Base-by-base conservation (phyloP, 768 basidiomycete species). In the Mrakia blollopis region DNA sequence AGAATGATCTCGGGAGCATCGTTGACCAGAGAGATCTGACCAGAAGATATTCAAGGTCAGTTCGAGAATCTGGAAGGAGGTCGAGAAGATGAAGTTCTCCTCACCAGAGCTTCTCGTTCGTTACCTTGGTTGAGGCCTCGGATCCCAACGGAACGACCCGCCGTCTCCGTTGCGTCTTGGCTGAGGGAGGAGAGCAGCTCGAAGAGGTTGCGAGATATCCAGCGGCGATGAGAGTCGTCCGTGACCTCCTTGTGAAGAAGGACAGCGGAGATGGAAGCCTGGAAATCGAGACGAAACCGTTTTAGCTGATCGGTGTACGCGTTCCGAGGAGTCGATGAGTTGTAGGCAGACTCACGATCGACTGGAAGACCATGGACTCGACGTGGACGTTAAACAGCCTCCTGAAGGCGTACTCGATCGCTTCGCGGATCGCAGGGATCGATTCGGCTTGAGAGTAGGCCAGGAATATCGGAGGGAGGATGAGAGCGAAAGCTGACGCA, bases 371-470 rank as follows among this genome's bases (percentile, higher is more conserved):
- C 80, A 92, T 91, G 0, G 89, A 86, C 61, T 91, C 90, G 72
- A 87, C 86, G 80, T 93, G 91, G 4, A 90, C 84, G 0, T 90
- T 89, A 77, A 89, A 90, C 84, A 93, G 92, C 5, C 91, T 87
- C 79, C 87, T 88, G 74, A 88, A 83, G 4, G 89, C 87, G 78
- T 91, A 92, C 81, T 91, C 90, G 75, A 93, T 89, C 21, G 90
- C 90, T 21, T 85, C 82, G 69, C 87, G 86, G 67, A 93, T 90
- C 8, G 88, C 88, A 1, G 83, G 81, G 80, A 91, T 87, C 3
- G 81, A 80, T 44, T 89, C 87, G 2, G 87, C 85, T 80, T 91
- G 89, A 13, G 88, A 85, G 81, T 91, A 93, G 32, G 89, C 86
- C 80, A 91, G 91, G 80, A 91, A 82, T 18, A 93, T 83, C 4